Base-by-base conservation (phyloP, 345 rosid species). In the Euclidium syriacum region DNA sequence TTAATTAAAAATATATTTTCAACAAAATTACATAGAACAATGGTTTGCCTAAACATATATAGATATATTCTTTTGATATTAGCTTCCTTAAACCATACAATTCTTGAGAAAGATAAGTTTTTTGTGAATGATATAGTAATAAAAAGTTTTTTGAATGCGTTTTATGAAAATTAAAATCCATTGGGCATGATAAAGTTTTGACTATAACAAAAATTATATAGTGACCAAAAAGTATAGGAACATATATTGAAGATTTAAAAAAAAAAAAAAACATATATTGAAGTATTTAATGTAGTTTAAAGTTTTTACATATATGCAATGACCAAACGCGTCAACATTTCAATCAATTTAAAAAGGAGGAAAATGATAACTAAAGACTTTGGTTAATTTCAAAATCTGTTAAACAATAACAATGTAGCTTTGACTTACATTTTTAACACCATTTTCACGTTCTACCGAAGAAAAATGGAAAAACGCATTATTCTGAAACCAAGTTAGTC, bases 401-500 rank as follows among this genome's bases (percentile, higher is more conserved):
- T 66, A 56, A 56, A 56, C 62, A 36, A 66, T 4, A 46, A 38
- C 49, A 47, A 47, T 46, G 25, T 26, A 47, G 26, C 56, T 17
- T 55, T 47, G 56, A 66, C 56, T 44, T 48, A 19, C 42, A 33
- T 8, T 26, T 36, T 27, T 63, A 35, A 26, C 16, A 56, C 15
- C 18, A 22, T 29, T n/a, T 11, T 19, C 48, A 38, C 38, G 22
- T 30, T 62, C 46, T 62, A 49, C 57, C 47, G 3, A 11, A 27
- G 38, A 35, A 4, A 54, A 5, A n/a, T 24, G 12, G 5, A 24
- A 12, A 49, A 35, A 23, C 22, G 2, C 15, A 62, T 7, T 48
- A 63, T 51, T 23, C 19, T 50, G 12, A 16, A 35, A 15, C 24
- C 24, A 47, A 4, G 0, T 27, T 58, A 6, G 3, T 12, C 11